Conservation (phyloP, 371 early-diverging fungal species). For the Thermomucor indicae-seudaticae region DNA sequence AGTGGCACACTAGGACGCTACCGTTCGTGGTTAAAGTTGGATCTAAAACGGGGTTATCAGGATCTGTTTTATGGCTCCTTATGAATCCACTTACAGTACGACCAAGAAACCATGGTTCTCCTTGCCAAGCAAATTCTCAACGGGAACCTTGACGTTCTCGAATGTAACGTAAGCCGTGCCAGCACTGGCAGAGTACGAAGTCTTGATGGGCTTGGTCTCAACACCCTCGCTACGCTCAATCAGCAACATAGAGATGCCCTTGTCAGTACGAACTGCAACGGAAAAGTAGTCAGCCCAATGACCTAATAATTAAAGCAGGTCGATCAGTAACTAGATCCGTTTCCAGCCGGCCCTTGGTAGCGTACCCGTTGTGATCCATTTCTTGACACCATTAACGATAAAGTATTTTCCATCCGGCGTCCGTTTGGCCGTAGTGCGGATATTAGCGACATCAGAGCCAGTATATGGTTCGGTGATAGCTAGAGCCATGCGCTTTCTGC, state of each 20-base stretch:
- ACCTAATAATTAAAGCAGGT: background rate
- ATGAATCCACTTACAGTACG: constrained; percentile 23
- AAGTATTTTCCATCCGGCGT: constrained; percentile 65
- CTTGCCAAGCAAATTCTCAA: constrained; percentile 65
- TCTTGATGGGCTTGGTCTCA: constrained; percentile 57
- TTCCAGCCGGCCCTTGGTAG: background rate
- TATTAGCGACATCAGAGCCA: constrained; percentile 81
- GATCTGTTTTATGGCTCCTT: too few species aligned
- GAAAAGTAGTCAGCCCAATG: constrained; percentile 59
- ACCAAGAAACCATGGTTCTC: constrained; percentile 67
- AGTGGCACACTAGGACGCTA: background rate
- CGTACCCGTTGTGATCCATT: constrained; percentile 63
- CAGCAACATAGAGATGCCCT: constrained; percentile 62
- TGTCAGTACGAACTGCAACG: constrained; percentile 57
- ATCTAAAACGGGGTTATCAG: background rate
- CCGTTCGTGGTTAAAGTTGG: constrained; percentile 16
- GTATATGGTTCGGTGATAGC: constrained; percentile 64
- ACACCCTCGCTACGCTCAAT: constrained; percentile 57
- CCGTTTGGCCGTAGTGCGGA: constrained; percentile 65
- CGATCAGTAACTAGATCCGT: background rate
- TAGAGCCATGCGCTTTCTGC: constrained; percentile 73
- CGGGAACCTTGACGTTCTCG: constrained; percentile 68
- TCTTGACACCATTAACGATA: constrained; percentile 78
- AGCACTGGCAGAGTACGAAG: constrained; percentile 54
- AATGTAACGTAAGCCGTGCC: constrained; percentile 51